Base-by-base conservation (phyloP, 1,284 basidiomycete genomes). In the Ustilago trichophora region DNA sequence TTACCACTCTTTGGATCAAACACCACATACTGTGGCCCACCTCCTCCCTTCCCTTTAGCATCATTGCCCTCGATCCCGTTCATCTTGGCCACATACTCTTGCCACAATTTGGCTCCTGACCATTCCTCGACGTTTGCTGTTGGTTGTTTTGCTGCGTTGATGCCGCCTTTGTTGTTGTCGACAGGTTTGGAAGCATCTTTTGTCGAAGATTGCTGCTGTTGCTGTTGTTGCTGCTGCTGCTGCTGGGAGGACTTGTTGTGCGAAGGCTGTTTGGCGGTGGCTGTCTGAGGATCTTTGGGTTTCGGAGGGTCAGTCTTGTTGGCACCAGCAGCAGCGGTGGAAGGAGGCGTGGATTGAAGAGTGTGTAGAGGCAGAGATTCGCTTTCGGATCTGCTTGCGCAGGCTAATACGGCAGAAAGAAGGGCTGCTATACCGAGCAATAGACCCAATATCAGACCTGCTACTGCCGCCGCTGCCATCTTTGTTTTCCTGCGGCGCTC, bases 381-480 rank as follows among this genome's bases (percentile, higher is more conserved):
- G 19, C 45, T 16, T 31, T 62, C 59, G 33, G 59, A 55, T n/a
- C 52, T 47, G 18, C 29, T 37, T 3, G 59, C 59, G 22, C 59
- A 62, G 12, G 48, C 52, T 9, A 65, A 36, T 3, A 65, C 45
- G 19, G 45, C 55, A 13, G 62, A 49, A 10, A 65, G 42, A 5
- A 65, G 40, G 6, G 49, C 54, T 3, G 41, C 62, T 6, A 49
- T 29, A 11, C 62, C 62, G 22, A 58, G 18, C 4, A 65, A 8
- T 1, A 58, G 42, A 33, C 62, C 62, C 2, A 65, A 29, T 15
- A 65, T 45, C 5, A 56, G 44, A n/a, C 62, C 62, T 19, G 54
- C 62, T 5, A 65, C 41, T 32, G 62, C 55, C 42, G 40, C 55
- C 6, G 62, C 54, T 24, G 19, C 51, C 62, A 65, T 65, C 1